A percentile compares a stretch with the other conserved stretches of the same genome.
phyloP scores from a whole-genome alignment of 495 filamentous ascomycete species.

The Neurospora sp. region DNA sequence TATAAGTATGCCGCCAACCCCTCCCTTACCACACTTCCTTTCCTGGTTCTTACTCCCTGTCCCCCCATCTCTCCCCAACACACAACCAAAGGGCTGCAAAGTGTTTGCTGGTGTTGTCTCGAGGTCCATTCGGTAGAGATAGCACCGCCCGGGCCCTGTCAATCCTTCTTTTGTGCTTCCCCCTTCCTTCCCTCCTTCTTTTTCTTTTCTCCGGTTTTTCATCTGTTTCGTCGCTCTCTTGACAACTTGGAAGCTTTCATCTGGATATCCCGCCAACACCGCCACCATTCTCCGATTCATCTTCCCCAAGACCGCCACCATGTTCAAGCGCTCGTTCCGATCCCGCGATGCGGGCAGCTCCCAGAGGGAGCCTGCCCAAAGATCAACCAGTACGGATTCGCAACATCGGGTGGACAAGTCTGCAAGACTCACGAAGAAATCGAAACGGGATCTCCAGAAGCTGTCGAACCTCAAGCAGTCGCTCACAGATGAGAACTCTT shows the following conservation, averaged over 20 bases:
- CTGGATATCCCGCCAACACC: conserved; percentile 1
- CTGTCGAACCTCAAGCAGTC: conserved; percentile 58
- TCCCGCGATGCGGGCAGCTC: conserved; percentile 40
- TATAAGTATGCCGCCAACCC: conserved; percentile 33
- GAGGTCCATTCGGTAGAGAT: conserved; percentile 29
- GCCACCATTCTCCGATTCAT: conserved; percentile 11
- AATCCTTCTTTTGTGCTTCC: conserved; percentile 38
- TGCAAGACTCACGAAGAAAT: conserved; percentile 60
- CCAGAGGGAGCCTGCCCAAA: conserved; percentile 18
- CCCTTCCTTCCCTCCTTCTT: conserved; percentile 15
- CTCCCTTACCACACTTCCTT: conserved; percentile 12
- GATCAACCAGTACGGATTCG: conserved; percentile 22
- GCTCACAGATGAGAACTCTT: conserved; percentile 24
- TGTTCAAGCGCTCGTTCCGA: conserved; percentile 80
- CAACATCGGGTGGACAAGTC: conserved; percentile 65
- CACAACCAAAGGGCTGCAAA: conserved; percentile 47
- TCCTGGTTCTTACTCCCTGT: conserved; percentile 21
- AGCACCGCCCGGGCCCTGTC: conserved; percentile 39
- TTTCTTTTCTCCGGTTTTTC: conserved; percentile 11
- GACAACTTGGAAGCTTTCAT: background rate
- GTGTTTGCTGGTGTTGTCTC: conserved; percentile 32
- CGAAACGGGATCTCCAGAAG: conserved; percentile 60
- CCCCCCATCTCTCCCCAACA: conserved; percentile 28
- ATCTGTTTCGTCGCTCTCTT: conserved; percentile 40
- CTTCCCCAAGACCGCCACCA: conserved; percentile 35